These are phyloP conservation scores for Haematococcus sp. DNA, from an alignment of 139 green algal genomes.

Conservation along the genomic window DNA sequence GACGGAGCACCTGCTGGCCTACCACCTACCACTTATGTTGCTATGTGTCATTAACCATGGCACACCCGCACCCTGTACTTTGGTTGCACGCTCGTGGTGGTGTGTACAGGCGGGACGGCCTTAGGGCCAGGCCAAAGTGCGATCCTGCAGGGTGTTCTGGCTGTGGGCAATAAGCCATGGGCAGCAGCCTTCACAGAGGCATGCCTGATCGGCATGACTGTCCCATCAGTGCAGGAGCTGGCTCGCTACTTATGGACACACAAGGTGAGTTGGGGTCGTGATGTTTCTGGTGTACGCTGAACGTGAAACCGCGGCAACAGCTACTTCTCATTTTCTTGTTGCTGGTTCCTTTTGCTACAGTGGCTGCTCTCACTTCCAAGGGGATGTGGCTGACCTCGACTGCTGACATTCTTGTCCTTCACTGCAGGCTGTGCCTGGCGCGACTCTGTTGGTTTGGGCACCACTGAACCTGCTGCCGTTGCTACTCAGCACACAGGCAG, in stretches of 20 bases:
- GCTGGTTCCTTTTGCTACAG: no score
- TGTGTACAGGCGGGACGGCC: not conserved
- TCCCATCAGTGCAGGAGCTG: conserved; percentile 53
- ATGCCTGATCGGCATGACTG: conserved; percentile 31
- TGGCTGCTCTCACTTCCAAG: no score
- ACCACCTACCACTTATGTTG: no score
- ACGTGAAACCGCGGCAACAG: no score
- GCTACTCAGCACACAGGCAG: conserved; percentile 35
- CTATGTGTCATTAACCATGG: no score
- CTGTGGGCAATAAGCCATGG: not conserved
- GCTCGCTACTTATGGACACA: conserved; percentile 60
- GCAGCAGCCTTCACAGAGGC: not conserved
- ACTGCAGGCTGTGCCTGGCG: conserved; percentile 13
- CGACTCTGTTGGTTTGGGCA: conserved; percentile 46
- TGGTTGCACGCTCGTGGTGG: no score
- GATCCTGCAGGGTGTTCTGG: not conserved
- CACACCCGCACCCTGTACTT: no score
- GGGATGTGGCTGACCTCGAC: conserved; percentile 8
- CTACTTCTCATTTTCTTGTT: no score
- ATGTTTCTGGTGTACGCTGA: conserved; percentile 14
- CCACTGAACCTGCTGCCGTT: conserved; percentile 59
- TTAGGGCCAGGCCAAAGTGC: not conserved
- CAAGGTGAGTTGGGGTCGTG: conserved; percentile 8
- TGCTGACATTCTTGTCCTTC: conserved; percentile 11
- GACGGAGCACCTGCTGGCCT: no score